Percentiles rank a stretch among this genome's conserved stretches.
These are phyloP conservation scores for Biancaea sappan DNA, from an alignment of 306 rosid genomes.

Conservation along the genomic window DNA sequence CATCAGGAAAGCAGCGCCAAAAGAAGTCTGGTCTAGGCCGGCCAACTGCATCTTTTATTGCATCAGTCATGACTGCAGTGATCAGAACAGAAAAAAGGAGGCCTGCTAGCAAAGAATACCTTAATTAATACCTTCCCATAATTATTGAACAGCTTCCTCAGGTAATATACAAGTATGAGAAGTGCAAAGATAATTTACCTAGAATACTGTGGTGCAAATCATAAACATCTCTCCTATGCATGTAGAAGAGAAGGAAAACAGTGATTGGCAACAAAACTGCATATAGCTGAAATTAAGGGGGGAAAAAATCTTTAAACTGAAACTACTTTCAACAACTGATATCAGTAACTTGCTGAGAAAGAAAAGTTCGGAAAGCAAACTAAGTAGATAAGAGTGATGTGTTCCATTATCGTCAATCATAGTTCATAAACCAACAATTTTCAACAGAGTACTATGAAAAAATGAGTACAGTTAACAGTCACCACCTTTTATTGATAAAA, in stretches of 20 bases:
- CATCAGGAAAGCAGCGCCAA: constrained; percentile 97
- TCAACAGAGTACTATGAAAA: neutral
- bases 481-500: neutral
- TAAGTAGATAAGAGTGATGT: neutral
- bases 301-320: constrained; percentile 8
- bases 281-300: constrained; percentile 59
- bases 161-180: neutral
- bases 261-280: constrained; percentile 78
- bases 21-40: constrained; percentile 97
- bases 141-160: constrained; percentile 13
- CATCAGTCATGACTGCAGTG: constrained; percentile 83
- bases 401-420: neutral
- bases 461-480: neutral
- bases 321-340: constrained; percentile 14
- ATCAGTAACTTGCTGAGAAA: neutral
- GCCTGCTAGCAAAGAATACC: constrained; percentile 53
- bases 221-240: constrained; percentile 79
- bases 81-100: constrained; percentile 73
- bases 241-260: constrained; percentile 62
- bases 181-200: constrained; percentile 49
- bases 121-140: neutral
- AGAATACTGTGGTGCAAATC: constrained; percentile 86
- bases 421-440: constrained; percentile 9
- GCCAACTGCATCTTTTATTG: constrained; percentile 85
- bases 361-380: neutral